Evolutionary conservation across 768 basidiomycete genomes (phyloP).

Genomic region (Cyathus striatus): DNA sequence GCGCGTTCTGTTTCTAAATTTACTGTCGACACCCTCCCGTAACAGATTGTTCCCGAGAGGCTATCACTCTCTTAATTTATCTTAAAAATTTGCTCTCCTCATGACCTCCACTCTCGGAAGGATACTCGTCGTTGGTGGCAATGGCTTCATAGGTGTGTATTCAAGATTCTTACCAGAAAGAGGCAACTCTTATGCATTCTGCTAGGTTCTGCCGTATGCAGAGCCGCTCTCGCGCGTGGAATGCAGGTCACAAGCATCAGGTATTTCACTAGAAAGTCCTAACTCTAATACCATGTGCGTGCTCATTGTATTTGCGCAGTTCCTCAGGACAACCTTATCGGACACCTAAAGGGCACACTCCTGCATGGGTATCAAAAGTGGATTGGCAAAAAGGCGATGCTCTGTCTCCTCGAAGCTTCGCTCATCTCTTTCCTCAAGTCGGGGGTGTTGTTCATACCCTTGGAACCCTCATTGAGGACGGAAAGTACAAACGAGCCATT

Average conservation of each 20-base stretch:
- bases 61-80: too few species aligned
- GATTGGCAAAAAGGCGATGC: constrained; percentile 87
- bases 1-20: too few species aligned
- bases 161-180: constrained; percentile 4
- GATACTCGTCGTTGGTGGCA: constrained; percentile 95
- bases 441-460: constrained; percentile 90
- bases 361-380: constrained; percentile 81
- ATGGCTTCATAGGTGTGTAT: constrained; percentile 85
- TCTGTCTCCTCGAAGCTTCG: constrained; percentile 69
- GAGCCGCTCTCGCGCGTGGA: constrained; percentile 77
- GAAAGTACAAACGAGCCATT: constrained; percentile 74
- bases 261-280: constrained; percentile 28
- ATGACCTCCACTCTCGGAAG: constrained; percentile 40
- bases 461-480: constrained; percentile 82
- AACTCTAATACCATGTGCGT: background rate
- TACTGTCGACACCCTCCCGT: too few species aligned
- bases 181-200: constrained; percentile 4
- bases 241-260: constrained; percentile 88
- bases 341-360: constrained; percentile 86
- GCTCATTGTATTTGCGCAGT: constrained; percentile 31
- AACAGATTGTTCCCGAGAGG: too few species aligned
- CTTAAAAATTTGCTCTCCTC: too few species aligned
- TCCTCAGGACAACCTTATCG: constrained; percentile 82
- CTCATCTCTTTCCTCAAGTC: constrained; percentile 56
- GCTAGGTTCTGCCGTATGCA: constrained; percentile 92